Evolutionary conservation across 768 basidiomycete genomes (phyloP).

Genomic region (Exidia glandulosa): DNA sequence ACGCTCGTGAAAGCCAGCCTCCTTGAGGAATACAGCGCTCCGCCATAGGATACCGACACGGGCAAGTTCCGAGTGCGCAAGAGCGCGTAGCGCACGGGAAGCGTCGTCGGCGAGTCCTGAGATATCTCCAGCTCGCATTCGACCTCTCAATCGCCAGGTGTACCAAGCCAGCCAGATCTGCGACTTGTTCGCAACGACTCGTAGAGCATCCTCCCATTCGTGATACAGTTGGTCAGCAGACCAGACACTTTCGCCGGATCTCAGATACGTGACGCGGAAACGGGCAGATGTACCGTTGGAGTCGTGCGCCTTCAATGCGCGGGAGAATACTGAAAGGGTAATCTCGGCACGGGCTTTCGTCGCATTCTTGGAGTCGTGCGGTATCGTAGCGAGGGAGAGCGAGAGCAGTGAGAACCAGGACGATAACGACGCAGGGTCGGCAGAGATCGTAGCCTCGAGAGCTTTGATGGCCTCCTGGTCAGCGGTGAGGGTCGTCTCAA

Average conservation of each 20-base stretch:
- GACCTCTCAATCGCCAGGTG: slow-evolving; percentile 54
- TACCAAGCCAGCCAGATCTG: slow-evolving; percentile 71
- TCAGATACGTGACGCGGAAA: slow-evolving; percentile 54
- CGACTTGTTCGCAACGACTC: slow-evolving; percentile 32
- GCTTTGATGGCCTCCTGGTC: slow-evolving; percentile 47
- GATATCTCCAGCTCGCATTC: slow-evolving; percentile 28
- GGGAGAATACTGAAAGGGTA: slow-evolving; percentile 50
- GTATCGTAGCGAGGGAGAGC: slow-evolving; percentile 51
- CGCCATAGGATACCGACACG: slow-evolving; percentile 64
- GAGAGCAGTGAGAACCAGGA: slow-evolving; percentile 57
- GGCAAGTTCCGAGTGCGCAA: slow-evolving; percentile 34
- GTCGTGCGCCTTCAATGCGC: slow-evolving; percentile 49
- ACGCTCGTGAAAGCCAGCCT: slow-evolving; percentile 65
- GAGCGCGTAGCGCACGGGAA: slow-evolving; percentile 30
- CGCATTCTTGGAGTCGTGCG: slow-evolving; percentile 56
- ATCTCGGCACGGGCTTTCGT: slow-evolving; percentile 60
- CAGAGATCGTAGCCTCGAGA: slow-evolving; percentile 44
- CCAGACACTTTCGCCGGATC: slow-evolving; percentile 68
- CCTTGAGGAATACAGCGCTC: slow-evolving; percentile 44
- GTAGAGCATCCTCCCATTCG: slow-evolving; percentile 65
- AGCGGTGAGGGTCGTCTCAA: slow-evolving; percentile 17
- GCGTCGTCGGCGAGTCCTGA: slow-evolving; percentile 45
- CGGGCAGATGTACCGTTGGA: slow-evolving; percentile 36
- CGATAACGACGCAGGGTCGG: slow-evolving; percentile 39
- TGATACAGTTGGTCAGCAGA: slow-evolving; percentile 35